phyloP scores from a whole-genome alignment of 495 filamentous ascomycete species.

The Tirmania nivea region DNA sequence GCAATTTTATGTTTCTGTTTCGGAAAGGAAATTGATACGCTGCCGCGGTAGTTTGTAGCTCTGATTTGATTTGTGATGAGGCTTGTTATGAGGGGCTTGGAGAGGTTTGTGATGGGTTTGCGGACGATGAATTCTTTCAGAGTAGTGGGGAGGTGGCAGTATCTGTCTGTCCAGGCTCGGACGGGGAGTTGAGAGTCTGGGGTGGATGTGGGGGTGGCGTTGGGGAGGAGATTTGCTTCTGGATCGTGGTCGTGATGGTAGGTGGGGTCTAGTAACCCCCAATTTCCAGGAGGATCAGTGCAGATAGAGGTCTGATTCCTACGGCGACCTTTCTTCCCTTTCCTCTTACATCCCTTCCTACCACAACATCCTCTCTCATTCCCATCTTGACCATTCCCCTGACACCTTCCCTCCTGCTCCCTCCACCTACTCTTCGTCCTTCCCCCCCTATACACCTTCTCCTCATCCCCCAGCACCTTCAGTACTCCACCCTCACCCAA shows the following conservation, averaged over 20 bases:
- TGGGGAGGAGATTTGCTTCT: not conserved
- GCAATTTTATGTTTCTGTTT: conserved; percentile 27
- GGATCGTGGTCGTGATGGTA: not conserved
- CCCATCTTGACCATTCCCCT: too few species aligned
- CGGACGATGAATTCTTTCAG: conserved; percentile 11
- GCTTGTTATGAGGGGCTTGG: conserved; percentile 21
- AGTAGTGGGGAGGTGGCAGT: conserved; percentile 13
- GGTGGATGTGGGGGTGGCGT: not conserved
- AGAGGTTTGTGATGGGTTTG: conserved; percentile 1
- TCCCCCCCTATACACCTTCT: conserved; percentile 6
- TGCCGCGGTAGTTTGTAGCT: conserved; percentile 38
- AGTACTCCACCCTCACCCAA: not conserved
- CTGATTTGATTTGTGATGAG: conserved; percentile 29
- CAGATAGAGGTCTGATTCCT: too few species aligned
- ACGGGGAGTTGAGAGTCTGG: not conserved
- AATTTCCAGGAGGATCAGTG: too few species aligned
- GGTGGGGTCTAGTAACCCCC: too few species aligned
- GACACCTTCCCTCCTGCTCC: too few species aligned
- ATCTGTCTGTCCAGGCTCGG: conserved; percentile 9
- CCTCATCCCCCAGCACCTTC: not conserved
- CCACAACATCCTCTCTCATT: too few species aligned
- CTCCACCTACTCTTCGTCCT: conserved; percentile 1
- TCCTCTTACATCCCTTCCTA: too few species aligned
- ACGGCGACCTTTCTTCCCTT: too few species aligned
- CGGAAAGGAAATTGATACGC: conserved; percentile 30